Conservation (phyloP, 164 flowering plant genomes). For the Malania oleifera region DNA sequence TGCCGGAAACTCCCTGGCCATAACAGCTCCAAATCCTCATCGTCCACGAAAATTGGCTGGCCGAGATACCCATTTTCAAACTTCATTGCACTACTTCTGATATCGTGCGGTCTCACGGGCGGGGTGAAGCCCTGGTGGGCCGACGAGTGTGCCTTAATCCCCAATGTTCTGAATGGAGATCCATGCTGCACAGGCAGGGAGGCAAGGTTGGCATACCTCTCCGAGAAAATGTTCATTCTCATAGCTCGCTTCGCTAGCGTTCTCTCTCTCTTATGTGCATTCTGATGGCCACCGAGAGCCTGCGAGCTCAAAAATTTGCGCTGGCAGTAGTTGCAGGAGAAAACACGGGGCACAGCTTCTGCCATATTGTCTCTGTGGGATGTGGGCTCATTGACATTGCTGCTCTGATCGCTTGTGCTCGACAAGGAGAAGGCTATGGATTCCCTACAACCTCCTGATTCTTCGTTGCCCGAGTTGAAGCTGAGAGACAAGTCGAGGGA, state of each 20-base stretch:
- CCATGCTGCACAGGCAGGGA: constrained; percentile 29
- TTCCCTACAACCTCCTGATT: constrained; percentile 10
- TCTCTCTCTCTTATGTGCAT: constrained; percentile 40
- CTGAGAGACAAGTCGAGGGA: constrained; percentile 26
- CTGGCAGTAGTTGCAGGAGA: constrained; percentile 37
- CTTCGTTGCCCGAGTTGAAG: constrained; percentile 13
- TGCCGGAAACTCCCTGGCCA: constrained; percentile 47
- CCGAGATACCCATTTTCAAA: constrained; percentile 18
- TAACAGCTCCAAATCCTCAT: constrained; percentile 24
- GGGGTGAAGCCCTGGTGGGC: constrained; percentile 15
- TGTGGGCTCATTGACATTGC: constrained; percentile 24
- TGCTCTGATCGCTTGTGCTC: constrained; percentile 37
- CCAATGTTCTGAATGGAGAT: constrained; percentile 30
- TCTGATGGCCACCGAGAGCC: constrained; percentile 46
- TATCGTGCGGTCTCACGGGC: constrained; percentile 12
- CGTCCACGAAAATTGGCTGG: constrained; percentile 23
- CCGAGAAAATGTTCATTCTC: constrained; percentile 29
- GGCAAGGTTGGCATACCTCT: constrained; percentile 28
- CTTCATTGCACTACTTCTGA: constrained; percentile 12
- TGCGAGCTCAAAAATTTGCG: constrained; percentile 40
- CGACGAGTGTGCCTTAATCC: constrained; percentile 37
- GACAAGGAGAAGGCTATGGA: constrained; percentile 19
- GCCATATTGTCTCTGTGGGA: neutral
- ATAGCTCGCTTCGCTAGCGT: constrained; percentile 37
- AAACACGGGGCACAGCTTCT: constrained; percentile 20